Evolutionary conservation across 1,284 basidiomycete species (phyloP).

Genomic region (Puccinia brachypodii): DNA sequence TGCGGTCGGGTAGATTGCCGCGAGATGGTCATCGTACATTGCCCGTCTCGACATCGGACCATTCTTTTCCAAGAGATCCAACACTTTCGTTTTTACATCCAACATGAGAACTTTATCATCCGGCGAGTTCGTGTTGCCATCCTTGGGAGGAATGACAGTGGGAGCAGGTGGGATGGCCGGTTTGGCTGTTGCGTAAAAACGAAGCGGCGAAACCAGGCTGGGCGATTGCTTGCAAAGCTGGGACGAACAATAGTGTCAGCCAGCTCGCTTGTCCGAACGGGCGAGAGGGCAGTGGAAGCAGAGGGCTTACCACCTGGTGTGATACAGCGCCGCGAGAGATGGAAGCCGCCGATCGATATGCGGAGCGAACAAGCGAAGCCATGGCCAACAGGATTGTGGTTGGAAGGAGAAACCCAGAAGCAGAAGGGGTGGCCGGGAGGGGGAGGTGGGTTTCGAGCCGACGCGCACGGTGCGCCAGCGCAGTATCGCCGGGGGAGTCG

Average conservation of each 20-base stretch:
- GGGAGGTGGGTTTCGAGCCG: too few species aligned
- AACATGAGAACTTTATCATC: conserved; percentile 27
- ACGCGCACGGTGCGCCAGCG: too few species aligned
- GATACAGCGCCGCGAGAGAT: conserved; percentile 27
- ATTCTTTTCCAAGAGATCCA: conserved; percentile 38
- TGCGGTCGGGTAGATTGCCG: conserved; percentile 16
- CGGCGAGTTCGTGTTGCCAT: conserved; percentile 16
- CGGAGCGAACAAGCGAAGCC: conserved; percentile 36
- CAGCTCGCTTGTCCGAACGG: background rate
- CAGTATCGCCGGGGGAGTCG: too few species aligned
- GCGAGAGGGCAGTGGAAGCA: too few species aligned
- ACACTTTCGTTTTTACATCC: conserved; percentile 27
- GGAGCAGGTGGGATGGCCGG: background rate
- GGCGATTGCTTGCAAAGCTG: conserved; percentile 30
- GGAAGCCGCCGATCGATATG: conserved; percentile 24
- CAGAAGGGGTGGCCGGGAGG: too few species aligned
- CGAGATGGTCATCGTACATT: conserved; percentile 38
- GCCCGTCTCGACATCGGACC: conserved; percentile 38
- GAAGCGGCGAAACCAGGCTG: background rate
- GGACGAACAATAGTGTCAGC: background rate
- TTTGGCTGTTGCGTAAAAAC: conserved; percentile 34
- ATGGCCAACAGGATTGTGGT: too few species aligned
- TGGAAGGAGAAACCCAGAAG: too few species aligned
- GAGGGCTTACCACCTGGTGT: conserved; percentile 8
- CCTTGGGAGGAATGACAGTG: conserved; percentile 24